phyloP scores from a whole-genome alignment of 768 basidiomycete species.

The Macrolepiota fuliginosa region DNA sequence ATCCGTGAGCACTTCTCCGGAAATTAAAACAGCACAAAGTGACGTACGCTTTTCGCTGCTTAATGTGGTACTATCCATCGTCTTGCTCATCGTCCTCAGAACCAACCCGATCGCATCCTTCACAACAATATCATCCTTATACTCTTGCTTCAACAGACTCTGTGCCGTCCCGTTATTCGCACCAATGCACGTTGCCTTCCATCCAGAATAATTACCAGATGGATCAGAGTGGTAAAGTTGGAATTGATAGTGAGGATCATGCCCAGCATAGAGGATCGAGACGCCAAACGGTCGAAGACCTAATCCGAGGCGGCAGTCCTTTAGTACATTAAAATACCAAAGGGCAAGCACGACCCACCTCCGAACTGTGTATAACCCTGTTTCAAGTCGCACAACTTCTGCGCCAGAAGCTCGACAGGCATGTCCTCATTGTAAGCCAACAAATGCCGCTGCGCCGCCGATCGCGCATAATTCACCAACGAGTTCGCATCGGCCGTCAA shows the following conservation, averaged over 20 bases:
- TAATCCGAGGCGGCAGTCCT: slow-evolving; percentile 22
- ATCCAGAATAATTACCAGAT: slow-evolving; percentile 96
- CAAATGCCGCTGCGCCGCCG: slow-evolving; percentile 87
- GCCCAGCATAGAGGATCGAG: slow-evolving; percentile 93
- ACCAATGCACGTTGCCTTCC: slow-evolving; percentile 99
- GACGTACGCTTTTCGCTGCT: slow-evolving; percentile 92
- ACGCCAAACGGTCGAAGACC: slow-evolving; percentile 98
- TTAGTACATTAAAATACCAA: background rate
- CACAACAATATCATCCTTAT: slow-evolving; percentile 90
- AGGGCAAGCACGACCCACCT: slow-evolving; percentile 45
- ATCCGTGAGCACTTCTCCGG: slow-evolving; percentile 7
- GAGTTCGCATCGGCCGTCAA: slow-evolving; percentile 98
- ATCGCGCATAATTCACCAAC: slow-evolving; percentile 90
- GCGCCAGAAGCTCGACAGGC: slow-evolving; percentile 93
- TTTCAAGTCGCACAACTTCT: slow-evolving; percentile 94
- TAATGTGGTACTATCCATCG: slow-evolving; percentile 97
- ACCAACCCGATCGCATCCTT: slow-evolving; percentile 93
- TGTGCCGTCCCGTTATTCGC: slow-evolving; percentile 97
- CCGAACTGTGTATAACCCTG: slow-evolving; percentile 98
- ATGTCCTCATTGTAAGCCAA: slow-evolving; percentile 95
- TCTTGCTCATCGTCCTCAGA: slow-evolving; percentile 97
- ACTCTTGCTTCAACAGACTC: slow-evolving; percentile 95
- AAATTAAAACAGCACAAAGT: slow-evolving; percentile 1
- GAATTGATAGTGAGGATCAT: slow-evolving; percentile 93
- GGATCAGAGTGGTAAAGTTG: slow-evolving; percentile 99